phyloP scores from a whole-genome alignment of 1,284 basidiomycete species.

The Irpex lacteus region DNA sequence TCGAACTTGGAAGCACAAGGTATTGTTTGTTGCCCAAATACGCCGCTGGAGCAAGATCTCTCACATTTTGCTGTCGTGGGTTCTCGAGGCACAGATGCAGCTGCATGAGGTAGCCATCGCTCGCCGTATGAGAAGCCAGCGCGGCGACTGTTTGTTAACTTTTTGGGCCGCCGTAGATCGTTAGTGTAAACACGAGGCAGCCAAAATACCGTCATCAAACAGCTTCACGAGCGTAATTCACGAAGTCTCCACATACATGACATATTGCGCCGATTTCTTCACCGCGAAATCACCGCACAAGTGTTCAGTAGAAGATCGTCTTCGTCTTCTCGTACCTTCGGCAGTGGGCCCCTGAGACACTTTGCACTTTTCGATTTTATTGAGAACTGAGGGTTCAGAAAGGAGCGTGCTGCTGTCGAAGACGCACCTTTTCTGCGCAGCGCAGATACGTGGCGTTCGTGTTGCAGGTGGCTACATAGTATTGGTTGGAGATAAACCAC shows the following conservation, averaged over 20 bases:
- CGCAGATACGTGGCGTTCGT: background rate
- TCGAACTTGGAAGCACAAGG: background rate
- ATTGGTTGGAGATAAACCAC: conserved; percentile 1
- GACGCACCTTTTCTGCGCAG: conserved; percentile 4
- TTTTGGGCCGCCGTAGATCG: background rate
- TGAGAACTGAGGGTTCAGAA: background rate
- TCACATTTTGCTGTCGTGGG: background rate
- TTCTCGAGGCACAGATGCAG: background rate
- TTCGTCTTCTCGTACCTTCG: background rate
- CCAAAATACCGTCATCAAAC: background rate
- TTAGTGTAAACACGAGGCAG: background rate
- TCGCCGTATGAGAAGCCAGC: background rate
- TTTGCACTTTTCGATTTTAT: background rate
- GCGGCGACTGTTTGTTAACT: background rate
- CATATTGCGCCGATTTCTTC: background rate
- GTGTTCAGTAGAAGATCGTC: background rate
- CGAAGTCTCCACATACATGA: background rate
- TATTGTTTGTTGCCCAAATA: background rate
- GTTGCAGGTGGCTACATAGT: background rate
- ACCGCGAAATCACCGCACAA: background rate
- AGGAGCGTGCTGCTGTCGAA: background rate
- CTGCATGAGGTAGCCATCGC: background rate
- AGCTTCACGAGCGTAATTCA: conserved; percentile 1
- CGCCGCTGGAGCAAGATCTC: background rate
- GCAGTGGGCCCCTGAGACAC: background rate